phyloP scores from a whole-genome alignment of 2,329 filamentous ascomycete species.

The Calonectria pseudoturangicola region DNA sequence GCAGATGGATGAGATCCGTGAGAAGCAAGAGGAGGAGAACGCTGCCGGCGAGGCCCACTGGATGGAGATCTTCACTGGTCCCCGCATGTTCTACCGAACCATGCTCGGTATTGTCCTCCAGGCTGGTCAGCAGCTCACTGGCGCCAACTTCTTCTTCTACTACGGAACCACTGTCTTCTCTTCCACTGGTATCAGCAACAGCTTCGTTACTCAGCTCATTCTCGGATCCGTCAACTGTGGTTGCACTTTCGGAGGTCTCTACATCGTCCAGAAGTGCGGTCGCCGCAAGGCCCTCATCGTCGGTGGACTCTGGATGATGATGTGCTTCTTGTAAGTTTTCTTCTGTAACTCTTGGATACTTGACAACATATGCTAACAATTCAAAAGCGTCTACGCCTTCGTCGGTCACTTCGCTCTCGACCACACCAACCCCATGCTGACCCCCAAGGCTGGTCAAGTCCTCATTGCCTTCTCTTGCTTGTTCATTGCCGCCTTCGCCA shows the following conservation, averaged over 20 bases:
- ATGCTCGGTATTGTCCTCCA: slow-evolving; percentile 77
- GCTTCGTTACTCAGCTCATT: slow-evolving; percentile 81
- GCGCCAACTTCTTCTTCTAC: slow-evolving; percentile 77
- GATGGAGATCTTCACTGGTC: slow-evolving; percentile 80
- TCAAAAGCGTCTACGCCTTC: slow-evolving; percentile 66
- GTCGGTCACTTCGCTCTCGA: slow-evolving; percentile 68
- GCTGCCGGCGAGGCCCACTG: slow-evolving; percentile 68
- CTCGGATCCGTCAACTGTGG: slow-evolving; percentile 80
- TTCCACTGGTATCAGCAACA: slow-evolving; percentile 78
- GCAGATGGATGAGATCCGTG: slow-evolving; percentile 71
- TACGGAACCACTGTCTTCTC: slow-evolving; percentile 80
- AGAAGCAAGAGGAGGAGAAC: slow-evolving; percentile 68
- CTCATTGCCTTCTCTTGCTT: slow-evolving; percentile 82
- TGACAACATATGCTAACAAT: neutral
- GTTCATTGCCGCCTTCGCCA: slow-evolving; percentile 80
- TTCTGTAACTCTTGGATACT: accelerated
- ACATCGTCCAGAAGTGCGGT: slow-evolving; percentile 79
- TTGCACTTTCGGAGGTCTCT: slow-evolving; percentile 79
- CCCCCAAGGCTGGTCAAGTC: slow-evolving; percentile 71
- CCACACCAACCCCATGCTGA: slow-evolving; percentile 63
- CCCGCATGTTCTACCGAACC: slow-evolving; percentile 79
- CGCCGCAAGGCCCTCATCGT: slow-evolving; percentile 77
- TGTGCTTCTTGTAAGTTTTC: slow-evolving; percentile 66
- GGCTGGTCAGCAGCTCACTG: slow-evolving; percentile 80
- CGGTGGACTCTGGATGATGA: slow-evolving; percentile 77